phyloP scores from a whole-genome alignment of 352 stramenopile species.

The Globisporangium abappressorium region DNA sequence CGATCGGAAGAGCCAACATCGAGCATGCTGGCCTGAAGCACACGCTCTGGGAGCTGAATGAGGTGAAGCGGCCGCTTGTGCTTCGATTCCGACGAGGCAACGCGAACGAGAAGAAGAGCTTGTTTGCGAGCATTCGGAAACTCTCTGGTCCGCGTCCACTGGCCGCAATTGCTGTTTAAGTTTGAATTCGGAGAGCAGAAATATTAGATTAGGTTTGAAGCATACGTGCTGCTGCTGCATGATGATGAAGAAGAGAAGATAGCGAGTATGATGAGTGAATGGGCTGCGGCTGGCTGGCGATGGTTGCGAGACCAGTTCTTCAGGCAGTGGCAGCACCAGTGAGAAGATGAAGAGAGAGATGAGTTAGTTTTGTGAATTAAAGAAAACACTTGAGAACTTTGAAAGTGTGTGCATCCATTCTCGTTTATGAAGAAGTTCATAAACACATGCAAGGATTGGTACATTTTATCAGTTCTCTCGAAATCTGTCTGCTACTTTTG shows the following conservation, averaged over 20 bases:
- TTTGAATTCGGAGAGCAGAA: neutral
- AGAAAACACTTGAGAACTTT: neutral
- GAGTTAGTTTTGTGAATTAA: slow-evolving; percentile 6
- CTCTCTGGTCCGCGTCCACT: slow-evolving; percentile 24
- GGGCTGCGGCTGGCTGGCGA: neutral
- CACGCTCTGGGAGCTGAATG: slow-evolving; percentile 82
- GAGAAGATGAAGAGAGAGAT: neutral
- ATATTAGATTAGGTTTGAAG: slow-evolving; percentile 12
- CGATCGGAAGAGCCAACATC: slow-evolving; percentile 79
- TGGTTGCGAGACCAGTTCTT: neutral
- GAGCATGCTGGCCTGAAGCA: slow-evolving; percentile 84
- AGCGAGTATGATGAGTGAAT: neutral
- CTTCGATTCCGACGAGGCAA: slow-evolving; percentile 81
- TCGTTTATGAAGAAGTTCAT: neutral
- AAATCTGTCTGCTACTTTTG: neutral
- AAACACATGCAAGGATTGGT: neutral
- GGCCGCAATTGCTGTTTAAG: slow-evolving; percentile 47
- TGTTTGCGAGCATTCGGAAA: slow-evolving; percentile 55
- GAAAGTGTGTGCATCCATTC: neutral
- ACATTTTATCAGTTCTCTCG: slow-evolving; percentile 6
- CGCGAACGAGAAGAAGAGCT: slow-evolving; percentile 69
- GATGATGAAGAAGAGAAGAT: slow-evolving; percentile 1
- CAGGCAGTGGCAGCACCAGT: neutral
- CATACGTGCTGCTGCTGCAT: slow-evolving; percentile 1
- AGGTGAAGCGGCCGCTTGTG: slow-evolving; percentile 65